Percentiles rank a stretch among this genome's conserved stretches.
These are phyloP conservation scores for Camelina laxa DNA, from an alignment of 345 rosid genomes.

Conservation along the genomic window DNA sequence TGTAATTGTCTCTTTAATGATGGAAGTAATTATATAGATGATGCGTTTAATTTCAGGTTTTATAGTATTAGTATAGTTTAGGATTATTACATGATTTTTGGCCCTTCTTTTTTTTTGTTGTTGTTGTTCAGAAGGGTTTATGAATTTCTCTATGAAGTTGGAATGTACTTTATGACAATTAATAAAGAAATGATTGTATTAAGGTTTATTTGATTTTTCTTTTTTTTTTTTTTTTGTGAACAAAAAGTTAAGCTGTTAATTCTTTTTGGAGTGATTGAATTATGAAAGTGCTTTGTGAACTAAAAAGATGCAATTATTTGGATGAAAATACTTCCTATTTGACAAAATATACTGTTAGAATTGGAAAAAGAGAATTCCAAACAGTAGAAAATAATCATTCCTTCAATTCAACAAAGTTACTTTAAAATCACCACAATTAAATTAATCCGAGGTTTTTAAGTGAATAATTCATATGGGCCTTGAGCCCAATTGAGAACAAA, in stretches of 20 bases:
- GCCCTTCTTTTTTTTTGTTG: neutral
- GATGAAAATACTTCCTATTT: neutral
- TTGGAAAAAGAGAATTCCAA: neutral
- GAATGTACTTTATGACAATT: slow-evolving; percentile 2
- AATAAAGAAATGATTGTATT: slow-evolving; percentile 12
- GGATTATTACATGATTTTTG: slow-evolving; percentile 1
- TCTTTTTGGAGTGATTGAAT: neutral
- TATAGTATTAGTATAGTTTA: slow-evolving; percentile 1
- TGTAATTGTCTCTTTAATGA: slow-evolving; percentile 1
- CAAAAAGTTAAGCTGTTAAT: neutral
- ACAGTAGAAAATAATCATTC: neutral
- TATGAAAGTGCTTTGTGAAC: neutral
- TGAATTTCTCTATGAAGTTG: slow-evolving; percentile 11
- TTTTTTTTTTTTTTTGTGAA: too few relatives aligned
- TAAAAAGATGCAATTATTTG: neutral
- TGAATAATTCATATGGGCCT: neutral
- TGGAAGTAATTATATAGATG: slow-evolving; percentile 12
- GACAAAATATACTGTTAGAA: neutral
- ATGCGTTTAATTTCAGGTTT: neutral
- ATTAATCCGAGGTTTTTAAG: neutral
- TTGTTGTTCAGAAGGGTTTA: slow-evolving; percentile 2
- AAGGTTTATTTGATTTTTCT: neutral
- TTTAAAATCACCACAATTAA: neutral
- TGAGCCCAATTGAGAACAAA: slow-evolving; percentile 5
- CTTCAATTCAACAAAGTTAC: neutral